A percentile compares a stretch with the other conserved stretches of the same genome.
phyloP scores from a whole-genome alignment of 2,329 filamentous ascomycete species.

The Helicocarpus griseus region DNA sequence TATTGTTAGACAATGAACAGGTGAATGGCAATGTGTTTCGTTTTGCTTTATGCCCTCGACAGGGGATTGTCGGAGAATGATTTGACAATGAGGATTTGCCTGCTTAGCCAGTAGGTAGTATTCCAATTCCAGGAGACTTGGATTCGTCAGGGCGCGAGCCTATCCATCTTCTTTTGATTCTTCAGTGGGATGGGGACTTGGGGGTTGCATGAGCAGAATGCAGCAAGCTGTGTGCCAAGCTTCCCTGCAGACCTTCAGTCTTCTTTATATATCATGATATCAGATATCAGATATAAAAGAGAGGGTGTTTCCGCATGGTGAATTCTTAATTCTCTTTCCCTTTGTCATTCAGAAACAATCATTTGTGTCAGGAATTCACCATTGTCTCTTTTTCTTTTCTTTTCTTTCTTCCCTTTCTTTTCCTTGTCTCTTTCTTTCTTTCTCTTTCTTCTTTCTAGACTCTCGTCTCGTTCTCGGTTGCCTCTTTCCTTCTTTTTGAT shows the following conservation, averaged over 20 bases:
- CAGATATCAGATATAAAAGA: neutral
- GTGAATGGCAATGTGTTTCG: neutral
- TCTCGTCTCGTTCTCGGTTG: slow-evolving; percentile 2
- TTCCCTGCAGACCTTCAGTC: neutral
- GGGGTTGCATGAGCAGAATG: neutral
- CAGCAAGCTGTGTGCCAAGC: neutral
- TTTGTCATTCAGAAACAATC: neutral
- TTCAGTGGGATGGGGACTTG: no score
- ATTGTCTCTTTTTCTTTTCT: neutral
- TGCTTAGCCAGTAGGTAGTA: no score
- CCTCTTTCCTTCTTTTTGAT: slow-evolving; percentile 4
- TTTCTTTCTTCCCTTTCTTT: neutral
- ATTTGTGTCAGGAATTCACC: neutral
- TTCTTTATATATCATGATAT: no score
- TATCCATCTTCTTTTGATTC: neutral
- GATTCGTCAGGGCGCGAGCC: no score
- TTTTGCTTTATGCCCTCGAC: neutral
- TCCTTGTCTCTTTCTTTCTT: neutral
- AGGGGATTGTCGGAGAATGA: neutral
- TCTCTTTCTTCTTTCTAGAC: neutral
- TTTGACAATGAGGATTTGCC: neutral
- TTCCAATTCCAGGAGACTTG: no score
- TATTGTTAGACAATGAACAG: neutral
- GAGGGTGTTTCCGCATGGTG: neutral
- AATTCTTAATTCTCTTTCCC: neutral